Evolutionary conservation across 225 moss, liverwort and hornwort genomes (phyloP).

Genomic region (Ulota crispa): DNA sequence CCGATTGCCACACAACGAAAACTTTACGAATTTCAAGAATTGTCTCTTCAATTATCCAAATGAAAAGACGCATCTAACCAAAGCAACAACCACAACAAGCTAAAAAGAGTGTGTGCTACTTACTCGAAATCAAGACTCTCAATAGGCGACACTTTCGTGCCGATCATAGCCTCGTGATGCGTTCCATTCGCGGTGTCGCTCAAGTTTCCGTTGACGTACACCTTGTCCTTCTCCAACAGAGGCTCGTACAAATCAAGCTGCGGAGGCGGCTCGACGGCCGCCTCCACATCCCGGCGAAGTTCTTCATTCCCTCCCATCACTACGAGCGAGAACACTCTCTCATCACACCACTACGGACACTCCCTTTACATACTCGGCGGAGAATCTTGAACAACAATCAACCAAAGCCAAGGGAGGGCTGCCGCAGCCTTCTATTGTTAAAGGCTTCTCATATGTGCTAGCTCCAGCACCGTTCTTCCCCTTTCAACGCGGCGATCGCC

Average conservation of each 20-base stretch:
- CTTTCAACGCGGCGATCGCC: background rate
- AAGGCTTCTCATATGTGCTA: background rate
- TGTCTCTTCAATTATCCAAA: background rate
- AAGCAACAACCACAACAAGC: background rate
- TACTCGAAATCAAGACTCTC: constrained; percentile 97
- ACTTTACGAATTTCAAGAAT: background rate
- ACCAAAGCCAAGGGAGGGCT: no score
- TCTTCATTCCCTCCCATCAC: constrained; percentile 15
- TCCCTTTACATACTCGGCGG: background rate
- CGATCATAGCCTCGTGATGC: constrained; percentile 58
- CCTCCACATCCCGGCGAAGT: constrained; percentile 23
- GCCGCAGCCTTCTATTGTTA: no score
- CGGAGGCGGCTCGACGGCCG: constrained; percentile 19
- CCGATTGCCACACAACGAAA: background rate
- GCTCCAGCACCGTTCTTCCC: background rate
- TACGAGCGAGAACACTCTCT: background rate
- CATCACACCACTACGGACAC: background rate
- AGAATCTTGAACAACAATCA: no score
- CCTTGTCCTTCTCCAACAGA: constrained; percentile 38
- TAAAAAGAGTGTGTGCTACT: constrained; percentile 1
- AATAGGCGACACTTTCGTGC: constrained; percentile 46
- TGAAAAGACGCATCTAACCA: background rate
- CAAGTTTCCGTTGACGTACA: background rate
- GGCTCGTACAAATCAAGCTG: constrained; percentile 51
- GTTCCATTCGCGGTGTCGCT: constrained; percentile 2